phyloP scores from a whole-genome alignment of 805 yeast genomes.

The Starmerella gropengiesseri region DNA sequence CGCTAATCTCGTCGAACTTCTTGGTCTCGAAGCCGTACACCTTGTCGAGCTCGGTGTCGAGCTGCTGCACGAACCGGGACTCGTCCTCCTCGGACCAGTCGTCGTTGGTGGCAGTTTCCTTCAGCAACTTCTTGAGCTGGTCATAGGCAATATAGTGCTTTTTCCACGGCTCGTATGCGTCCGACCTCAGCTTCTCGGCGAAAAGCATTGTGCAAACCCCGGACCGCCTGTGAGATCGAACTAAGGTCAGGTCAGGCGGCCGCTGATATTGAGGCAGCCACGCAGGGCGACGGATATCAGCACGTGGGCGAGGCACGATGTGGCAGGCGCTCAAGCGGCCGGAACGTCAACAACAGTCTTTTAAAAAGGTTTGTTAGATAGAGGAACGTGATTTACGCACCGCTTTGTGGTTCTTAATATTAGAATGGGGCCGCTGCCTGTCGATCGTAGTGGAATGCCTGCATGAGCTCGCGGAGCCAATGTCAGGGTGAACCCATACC shows the following conservation, averaged over 20 bases:
- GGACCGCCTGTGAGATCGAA: background rate
- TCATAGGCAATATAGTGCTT: slow-evolving; percentile 84
- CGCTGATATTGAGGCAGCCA: background rate
- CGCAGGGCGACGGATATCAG: no score
- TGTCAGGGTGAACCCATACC: no score
- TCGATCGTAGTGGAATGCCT: no score
- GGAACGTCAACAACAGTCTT: no score
- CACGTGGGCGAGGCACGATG: no score
- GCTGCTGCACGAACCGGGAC: slow-evolving; percentile 60
- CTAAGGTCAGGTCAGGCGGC: background rate
- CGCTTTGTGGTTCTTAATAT: no score
- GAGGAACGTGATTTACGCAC: no score
- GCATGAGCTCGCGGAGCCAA: no score
- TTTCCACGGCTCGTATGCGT: slow-evolving; percentile 83
- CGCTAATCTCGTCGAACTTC: slow-evolving; percentile 58
- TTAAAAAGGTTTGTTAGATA: no score
- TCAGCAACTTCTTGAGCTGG: slow-evolving; percentile 71
- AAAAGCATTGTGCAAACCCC: slow-evolving; percentile 56
- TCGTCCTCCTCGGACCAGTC: slow-evolving; percentile 75
- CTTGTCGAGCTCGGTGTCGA: slow-evolving; percentile 83
- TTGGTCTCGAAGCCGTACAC: slow-evolving; percentile 75
- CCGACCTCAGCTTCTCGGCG: slow-evolving; percentile 71
- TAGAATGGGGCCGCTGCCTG: no score
- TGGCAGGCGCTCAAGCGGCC: no score
- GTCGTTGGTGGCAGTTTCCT: slow-evolving; percentile 40